Percentiles rank a stretch among this genome's conserved stretches.
Evolutionary conservation across 1,284 basidiomycete genomes (phyloP).

Genomic region (Pseudozyma hubeiensis): DNA sequence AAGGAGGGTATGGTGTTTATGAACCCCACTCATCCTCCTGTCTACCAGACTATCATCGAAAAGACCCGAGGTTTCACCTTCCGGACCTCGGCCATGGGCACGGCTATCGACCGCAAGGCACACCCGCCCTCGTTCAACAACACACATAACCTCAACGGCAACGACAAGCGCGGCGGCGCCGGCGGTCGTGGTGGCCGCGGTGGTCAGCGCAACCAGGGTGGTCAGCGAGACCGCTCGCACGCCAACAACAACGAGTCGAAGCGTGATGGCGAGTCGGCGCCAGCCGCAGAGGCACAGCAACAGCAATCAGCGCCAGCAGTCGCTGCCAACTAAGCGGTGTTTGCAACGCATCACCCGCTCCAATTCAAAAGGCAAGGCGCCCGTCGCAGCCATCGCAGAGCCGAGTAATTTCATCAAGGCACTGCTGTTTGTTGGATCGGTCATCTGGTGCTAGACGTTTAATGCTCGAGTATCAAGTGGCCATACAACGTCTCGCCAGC

Average conservation of each 20-base stretch:
- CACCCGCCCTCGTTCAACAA: slow-evolving; percentile 57
- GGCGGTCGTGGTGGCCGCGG: slow-evolving; percentile 59
- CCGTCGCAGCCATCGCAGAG: not conserved
- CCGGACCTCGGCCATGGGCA: slow-evolving; percentile 88
- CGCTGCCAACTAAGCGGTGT: slow-evolving; percentile 31
- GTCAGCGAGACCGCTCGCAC: slow-evolving; percentile 42
- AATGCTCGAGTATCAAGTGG: not conserved
- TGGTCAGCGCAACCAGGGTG: slow-evolving; percentile 54
- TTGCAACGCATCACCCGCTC: not conserved
- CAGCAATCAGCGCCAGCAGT: slow-evolving; percentile 37
- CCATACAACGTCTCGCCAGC: slow-evolving; percentile 3
- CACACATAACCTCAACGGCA: slow-evolving; percentile 51
- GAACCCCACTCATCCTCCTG: slow-evolving; percentile 85
- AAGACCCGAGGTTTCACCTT: slow-evolving; percentile 92
- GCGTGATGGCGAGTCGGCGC: slow-evolving; percentile 38
- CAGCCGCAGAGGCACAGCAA: slow-evolving; percentile 31
- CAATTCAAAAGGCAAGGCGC: slow-evolving; percentile 14
- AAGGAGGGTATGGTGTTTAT: slow-evolving; percentile 97
- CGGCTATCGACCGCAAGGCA: slow-evolving; percentile 78
- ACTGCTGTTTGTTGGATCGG: not conserved
- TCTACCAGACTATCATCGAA: slow-evolving; percentile 95
- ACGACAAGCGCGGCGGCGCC: slow-evolving; percentile 50
- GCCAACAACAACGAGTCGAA: slow-evolving; percentile 28
- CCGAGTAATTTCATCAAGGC: not conserved
- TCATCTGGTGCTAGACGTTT: not conserved